Evolutionary conservation across 495 filamentous ascomycete species (phyloP).

Genomic region (Aspergillus nanangensis): DNA sequence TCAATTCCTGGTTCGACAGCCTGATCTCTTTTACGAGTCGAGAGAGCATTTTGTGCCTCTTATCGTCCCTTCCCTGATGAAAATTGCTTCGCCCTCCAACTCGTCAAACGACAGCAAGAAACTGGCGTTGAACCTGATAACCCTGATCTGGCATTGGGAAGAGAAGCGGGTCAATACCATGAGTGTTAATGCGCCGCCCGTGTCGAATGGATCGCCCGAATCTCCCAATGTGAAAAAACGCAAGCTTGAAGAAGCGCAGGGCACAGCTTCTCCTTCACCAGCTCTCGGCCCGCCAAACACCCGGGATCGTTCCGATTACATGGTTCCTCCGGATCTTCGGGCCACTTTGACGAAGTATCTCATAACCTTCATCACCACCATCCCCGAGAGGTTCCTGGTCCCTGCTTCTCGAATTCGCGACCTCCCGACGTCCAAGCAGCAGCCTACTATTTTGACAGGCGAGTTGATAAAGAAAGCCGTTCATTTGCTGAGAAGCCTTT

Average conservation of each 20-base stretch:
- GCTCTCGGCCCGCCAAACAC: conserved; percentile 43
- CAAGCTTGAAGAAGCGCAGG: conserved; percentile 57
- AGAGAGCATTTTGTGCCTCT: conserved; percentile 83
- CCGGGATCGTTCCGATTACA: conserved; percentile 61
- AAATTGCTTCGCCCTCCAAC: conserved; percentile 79
- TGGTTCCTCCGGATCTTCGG: conserved; percentile 60
- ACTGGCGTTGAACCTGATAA: conserved; percentile 84
- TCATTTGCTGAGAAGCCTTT: conserved; percentile 74
- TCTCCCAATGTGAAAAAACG: conserved; percentile 74
- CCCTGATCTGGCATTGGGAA: conserved; percentile 90
- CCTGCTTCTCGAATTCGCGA: conserved; percentile 64
- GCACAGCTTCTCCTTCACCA: conserved; percentile 35
- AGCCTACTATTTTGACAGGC: conserved; percentile 48
- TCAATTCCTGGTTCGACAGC: conserved; percentile 89
- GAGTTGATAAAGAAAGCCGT: conserved; percentile 86
- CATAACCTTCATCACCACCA: conserved; percentile 85
- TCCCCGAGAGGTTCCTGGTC: conserved; percentile 77
- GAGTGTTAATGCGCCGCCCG: conserved; percentile 24
- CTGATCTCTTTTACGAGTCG: conserved; percentile 91
- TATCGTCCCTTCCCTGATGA: conserved; percentile 83
- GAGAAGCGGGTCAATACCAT: conserved; percentile 69
- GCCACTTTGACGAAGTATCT: conserved; percentile 86
- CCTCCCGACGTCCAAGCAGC: conserved; percentile 35
- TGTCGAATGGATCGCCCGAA: conserved; percentile 49
- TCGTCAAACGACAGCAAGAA: conserved; percentile 92